Percentiles rank a stretch among this genome's conserved stretches.
Conservation (phyloP, 306 rosid genomes). For the Macrotyloma uniflorum region DNA sequence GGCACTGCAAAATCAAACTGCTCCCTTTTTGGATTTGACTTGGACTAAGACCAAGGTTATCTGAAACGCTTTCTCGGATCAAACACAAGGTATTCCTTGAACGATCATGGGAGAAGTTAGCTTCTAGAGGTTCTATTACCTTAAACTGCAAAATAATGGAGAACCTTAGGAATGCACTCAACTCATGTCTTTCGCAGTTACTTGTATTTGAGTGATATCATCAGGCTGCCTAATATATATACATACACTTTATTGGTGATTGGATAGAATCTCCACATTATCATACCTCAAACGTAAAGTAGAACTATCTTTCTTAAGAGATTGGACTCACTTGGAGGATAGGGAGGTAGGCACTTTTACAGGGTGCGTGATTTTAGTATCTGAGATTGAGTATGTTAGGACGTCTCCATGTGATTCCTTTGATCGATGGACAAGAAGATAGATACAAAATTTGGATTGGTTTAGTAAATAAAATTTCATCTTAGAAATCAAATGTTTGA, state of each 20-base stretch:
- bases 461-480: neutral
- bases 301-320: neutral
- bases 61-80: neutral
- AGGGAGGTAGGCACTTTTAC: neutral
- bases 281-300: neutral
- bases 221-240: neutral
- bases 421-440: constrained; percentile 5
- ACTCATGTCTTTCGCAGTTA: neutral
- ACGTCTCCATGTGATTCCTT: neutral
- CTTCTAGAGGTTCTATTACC: neutral
- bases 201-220: neutral
- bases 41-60: neutral
- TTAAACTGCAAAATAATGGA: neutral
- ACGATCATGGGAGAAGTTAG: neutral
- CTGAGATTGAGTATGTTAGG: neutral
- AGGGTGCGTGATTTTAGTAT: neutral
- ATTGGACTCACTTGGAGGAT: neutral
- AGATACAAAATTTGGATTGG: neutral
- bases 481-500: neutral
- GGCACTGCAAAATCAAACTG: neutral
- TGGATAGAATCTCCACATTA: neutral
- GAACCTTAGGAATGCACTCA: neutral
- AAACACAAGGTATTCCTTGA: neutral
- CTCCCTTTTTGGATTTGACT: no score
- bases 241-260: neutral